Conservation (phyloP, 2,329 filamentous ascomycete genomes). For the Colletotrichum liaoningense region DNA sequence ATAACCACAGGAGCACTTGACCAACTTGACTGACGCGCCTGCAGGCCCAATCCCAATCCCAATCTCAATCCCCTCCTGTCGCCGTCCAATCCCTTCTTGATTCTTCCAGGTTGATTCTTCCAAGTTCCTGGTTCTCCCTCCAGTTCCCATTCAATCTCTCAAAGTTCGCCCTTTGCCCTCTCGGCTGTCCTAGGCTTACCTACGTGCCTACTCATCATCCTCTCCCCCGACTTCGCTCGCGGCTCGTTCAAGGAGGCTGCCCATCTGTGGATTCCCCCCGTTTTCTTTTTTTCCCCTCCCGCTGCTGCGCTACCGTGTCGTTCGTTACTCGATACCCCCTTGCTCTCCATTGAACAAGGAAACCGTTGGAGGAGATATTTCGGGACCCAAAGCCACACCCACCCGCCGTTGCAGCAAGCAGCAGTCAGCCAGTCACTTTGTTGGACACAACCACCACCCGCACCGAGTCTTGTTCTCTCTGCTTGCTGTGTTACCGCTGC, state of each 20-base stretch:
- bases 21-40: conserved; percentile 6
- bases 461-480: conserved; percentile 1
- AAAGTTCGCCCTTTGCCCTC: neutral
- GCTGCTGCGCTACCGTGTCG: neutral
- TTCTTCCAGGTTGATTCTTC: neutral
- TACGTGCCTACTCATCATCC: neutral
- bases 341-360: conserved; percentile 20
- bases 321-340: conserved; percentile 15
- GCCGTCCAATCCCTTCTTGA: conserved; percentile 22
- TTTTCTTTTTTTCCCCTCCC: neutral
- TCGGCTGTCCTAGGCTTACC: neutral
- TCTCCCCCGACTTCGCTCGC: neutral
- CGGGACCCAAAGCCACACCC: conserved; percentile 6
- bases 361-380: conserved; percentile 29
- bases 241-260: neutral
- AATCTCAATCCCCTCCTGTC: conserved; percentile 14
- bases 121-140: conserved; percentile 3
- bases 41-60: conserved; percentile 33
- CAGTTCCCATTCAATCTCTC: neutral
- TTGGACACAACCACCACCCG: neutral
- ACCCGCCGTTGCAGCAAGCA: no score
- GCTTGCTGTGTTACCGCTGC: conserved; percentile 24
- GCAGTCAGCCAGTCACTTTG: conserved; percentile 13
- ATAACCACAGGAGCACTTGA: conserved; percentile 27
- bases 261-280: neutral